These are phyloP conservation scores for Lachnellula hyalina DNA, from an alignment of 2,329 filamentous ascomycete species.

Conservation along the genomic window DNA sequence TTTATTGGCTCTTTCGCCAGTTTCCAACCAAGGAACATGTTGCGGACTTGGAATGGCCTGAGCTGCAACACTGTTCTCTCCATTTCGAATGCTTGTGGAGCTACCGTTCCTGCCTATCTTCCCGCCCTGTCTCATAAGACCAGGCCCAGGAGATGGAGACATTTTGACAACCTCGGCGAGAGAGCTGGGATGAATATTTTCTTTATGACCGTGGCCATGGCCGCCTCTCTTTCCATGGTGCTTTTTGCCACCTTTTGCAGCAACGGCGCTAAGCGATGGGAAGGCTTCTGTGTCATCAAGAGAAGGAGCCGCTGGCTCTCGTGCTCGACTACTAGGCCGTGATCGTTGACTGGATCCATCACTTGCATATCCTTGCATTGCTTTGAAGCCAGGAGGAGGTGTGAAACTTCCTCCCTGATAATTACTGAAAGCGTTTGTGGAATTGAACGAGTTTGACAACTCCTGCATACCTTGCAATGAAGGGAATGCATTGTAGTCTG, in stretches of 20 bases:
- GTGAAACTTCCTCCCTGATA: slow-evolving; percentile 49
- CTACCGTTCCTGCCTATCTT: slow-evolving; percentile 60
- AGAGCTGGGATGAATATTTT: slow-evolving; percentile 65
- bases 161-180: slow-evolving; percentile 93
- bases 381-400: slow-evolving; percentile 66
- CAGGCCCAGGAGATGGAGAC: slow-evolving; percentile 76
- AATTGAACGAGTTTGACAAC: slow-evolving; percentile 41
- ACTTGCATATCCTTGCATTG: slow-evolving; percentile 49
- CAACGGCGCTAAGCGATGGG: slow-evolving; percentile 75
- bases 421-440: slow-evolving; percentile 42
- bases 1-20: slow-evolving; percentile 83
- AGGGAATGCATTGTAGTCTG: slow-evolving; percentile 82
- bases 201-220: slow-evolving; percentile 66
- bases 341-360: slow-evolving; percentile 69
- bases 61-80: slow-evolving; percentile 75
- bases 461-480: slow-evolving; percentile 62
- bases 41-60: slow-evolving; percentile 82
- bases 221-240: slow-evolving; percentile 88
- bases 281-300: slow-evolving; percentile 96
- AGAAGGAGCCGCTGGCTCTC: slow-evolving; percentile 64
- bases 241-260: slow-evolving; percentile 75
- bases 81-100: slow-evolving; percentile 56
- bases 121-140: slow-evolving; percentile 52
- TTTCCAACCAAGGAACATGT: slow-evolving; percentile 95
- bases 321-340: slow-evolving; percentile 71